phyloP scores from a whole-genome alignment of 2,329 filamentous ascomycete species.

The Cyphellophora attinorum region DNA sequence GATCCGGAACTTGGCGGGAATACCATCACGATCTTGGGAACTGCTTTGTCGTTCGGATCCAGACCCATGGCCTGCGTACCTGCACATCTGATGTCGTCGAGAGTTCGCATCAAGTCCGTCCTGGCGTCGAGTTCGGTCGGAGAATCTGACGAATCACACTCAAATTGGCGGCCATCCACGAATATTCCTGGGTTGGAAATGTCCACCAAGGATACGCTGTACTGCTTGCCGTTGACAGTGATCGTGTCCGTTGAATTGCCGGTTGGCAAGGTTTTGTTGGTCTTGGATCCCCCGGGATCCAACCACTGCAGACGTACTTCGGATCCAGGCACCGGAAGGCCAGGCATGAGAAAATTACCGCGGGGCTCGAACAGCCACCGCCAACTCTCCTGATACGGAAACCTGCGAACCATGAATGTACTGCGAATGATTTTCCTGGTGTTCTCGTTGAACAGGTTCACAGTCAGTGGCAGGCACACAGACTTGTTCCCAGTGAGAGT shows the following conservation, averaged over 20 bases:
- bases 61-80: slow-evolving; percentile 56
- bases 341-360: slow-evolving; percentile 54
- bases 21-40: slow-evolving; percentile 53
- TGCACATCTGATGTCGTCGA: slow-evolving; percentile 48
- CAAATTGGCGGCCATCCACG: slow-evolving; percentile 45
- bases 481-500: too few relatives aligned
- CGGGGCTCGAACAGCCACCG: slow-evolving; percentile 20
- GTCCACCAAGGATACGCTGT: slow-evolving; percentile 51
- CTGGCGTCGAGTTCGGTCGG: slow-evolving; percentile 46
- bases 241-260: slow-evolving; percentile 45
- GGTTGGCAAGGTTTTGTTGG: slow-evolving; percentile 52
- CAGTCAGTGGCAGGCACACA: slow-evolving; percentile 35
- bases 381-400: neutral
- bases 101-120: slow-evolving; percentile 30
- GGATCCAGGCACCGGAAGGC: slow-evolving; percentile 50
- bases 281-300: slow-evolving; percentile 54
- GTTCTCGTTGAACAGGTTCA: slow-evolving; percentile 63
- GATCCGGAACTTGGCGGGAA: slow-evolving; percentile 44
- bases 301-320: slow-evolving; percentile 53
- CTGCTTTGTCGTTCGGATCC: slow-evolving; percentile 31
- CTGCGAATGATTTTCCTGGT: slow-evolving; percentile 55
- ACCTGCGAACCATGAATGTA: slow-evolving; percentile 40
- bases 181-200: slow-evolving; percentile 58
- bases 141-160: slow-evolving; percentile 39
- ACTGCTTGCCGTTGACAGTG: slow-evolving; percentile 22